Evolutionary conservation across 768 basidiomycete genomes (phyloP), one percentile per base, ranked within the genome.

Genomic region (Pisolithus tinctorius): DNA sequence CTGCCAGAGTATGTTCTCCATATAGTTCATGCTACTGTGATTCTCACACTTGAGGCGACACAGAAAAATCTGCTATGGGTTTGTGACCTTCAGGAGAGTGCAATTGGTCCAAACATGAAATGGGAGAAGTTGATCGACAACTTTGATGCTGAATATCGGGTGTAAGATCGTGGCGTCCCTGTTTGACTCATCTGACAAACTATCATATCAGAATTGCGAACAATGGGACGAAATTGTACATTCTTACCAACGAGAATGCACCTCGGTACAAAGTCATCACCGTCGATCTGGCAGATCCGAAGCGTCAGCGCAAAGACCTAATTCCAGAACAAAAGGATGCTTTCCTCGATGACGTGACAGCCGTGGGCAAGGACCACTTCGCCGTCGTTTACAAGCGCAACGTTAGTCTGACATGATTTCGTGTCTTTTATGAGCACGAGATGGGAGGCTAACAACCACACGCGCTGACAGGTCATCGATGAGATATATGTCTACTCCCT

Each of bases 11-110:
- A 65, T 54, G 72, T 36, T 44, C 38, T 52, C 45, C 41, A 39
- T 34, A 38, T 42, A 43, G 53, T 1, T 52, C 6, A 25, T 30
- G 7, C 37, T 37, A 26, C 48, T 31, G 31, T 41, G 14, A 16
- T 16, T 26, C 23, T 47, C 29, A 47, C 17, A 7, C 38, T 45
- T 26, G 43, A 47, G 20, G 43, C 14, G 17, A 48, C 47, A n/a
- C 55, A 88, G 86, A 83, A 81, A 80, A 84, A 87, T 60, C 63
- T 82, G 9, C 63, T 88, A 2, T 90, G 88, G 87, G 73, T 90
- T 43, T 78, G 84, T 6, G 81, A 88, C 56, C 72, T 88, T 7
- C 61, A 77, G 43, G 70, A 78, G 44, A 74, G 79, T 49, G 71
- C 76, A 50, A 83, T 88, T 25, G 81, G 79, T 8, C 72, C 72